Base-by-base conservation (phyloP, 1,284 basidiomycete genomes). In the Cryptococcus depauperatus region DNA sequence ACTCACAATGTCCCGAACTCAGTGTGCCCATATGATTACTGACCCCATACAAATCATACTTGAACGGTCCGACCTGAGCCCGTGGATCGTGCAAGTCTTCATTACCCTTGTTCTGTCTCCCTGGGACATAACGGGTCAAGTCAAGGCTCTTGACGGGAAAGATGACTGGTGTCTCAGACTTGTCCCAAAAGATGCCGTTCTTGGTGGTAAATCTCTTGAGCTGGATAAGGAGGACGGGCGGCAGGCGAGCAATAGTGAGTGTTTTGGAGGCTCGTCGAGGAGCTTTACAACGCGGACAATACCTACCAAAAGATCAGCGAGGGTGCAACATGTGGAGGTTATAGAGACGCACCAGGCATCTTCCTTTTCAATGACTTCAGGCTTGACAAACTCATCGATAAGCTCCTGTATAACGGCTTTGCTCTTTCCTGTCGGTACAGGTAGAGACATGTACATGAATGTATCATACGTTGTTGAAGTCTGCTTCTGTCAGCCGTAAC, bases 401-500 rank as follows among this genome's bases (percentile, higher is more conserved):
- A 93, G 93, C 40, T 83, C 79, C 44, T 83, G 76, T 34, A 98
- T 72, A 2, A 83, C 77, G 18, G 86, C 80, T 59, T 80, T 84
- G n/a, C 76, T 75, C 16, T 75, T 73, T 13, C 75, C 74, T 13
- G 77, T 74, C 1, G 93, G 91, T 43, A 98, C 82, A 1, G 93
- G 92, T 45, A 98, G 69, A 28, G 90, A 86, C 45, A 98, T 77
- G 58, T 95, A 93, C 77, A 96, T 96, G 73, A 98, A 98, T 3
- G 87, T 80, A 64, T 98, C 96, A 63, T 95, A 98, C 7, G 92
- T 97, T 5, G 91, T 97, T 23, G 90, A 95, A 3, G 93, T 97
- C 88, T 95, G 58, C 3, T n/a, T 29, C n/a, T n/a, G 22, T 47
- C 37, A 22, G 21, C 35, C 21, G 35, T 21, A 16, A 3, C 4